Evolutionary conservation across 2,329 filamentous ascomycete genomes (phyloP).

Genomic region (Trichoderma sp.): DNA sequence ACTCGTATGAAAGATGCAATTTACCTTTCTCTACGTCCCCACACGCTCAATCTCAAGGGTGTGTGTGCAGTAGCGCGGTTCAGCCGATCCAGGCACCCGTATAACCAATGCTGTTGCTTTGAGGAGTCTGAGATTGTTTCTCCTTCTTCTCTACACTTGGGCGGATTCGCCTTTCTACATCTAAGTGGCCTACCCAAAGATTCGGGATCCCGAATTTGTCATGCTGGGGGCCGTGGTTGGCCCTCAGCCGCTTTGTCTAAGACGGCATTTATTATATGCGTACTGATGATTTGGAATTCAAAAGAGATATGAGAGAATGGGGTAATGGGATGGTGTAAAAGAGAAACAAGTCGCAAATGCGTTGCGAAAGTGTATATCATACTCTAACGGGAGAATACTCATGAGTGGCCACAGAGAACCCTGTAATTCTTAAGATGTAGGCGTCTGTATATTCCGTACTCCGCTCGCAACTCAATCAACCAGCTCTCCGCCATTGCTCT

Average conservation of each 20-base stretch:
- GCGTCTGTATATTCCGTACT: not conserved
- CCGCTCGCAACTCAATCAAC: not conserved
- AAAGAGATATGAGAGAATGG: not conserved
- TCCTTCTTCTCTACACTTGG: not conserved
- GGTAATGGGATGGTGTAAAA: too few species aligned
- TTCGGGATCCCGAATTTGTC: constrained; percentile 4
- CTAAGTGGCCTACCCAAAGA: not conserved
- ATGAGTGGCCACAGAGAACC: not conserved
- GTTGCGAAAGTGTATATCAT: not conserved
- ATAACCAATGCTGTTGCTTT: not conserved
- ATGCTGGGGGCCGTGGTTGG: not conserved
- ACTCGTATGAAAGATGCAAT: constrained; percentile 1
- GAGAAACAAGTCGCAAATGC: not conserved
- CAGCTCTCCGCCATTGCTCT: not conserved
- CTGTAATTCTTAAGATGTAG: not conserved
- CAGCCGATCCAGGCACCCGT: not conserved
- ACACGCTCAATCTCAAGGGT: not conserved
- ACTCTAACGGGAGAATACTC: not conserved
- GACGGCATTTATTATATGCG: not conserved
- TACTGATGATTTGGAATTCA: not conserved
- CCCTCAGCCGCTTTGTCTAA: not conserved
- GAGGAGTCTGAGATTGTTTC: not conserved
- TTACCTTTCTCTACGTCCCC: constrained; percentile 1
- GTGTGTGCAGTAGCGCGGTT: constrained; percentile 3
- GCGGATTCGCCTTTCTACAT: not conserved